Evolutionary conservation across 352 stramenopile species (phyloP).

Genomic region (Globisporangium uncinulatum): DNA sequence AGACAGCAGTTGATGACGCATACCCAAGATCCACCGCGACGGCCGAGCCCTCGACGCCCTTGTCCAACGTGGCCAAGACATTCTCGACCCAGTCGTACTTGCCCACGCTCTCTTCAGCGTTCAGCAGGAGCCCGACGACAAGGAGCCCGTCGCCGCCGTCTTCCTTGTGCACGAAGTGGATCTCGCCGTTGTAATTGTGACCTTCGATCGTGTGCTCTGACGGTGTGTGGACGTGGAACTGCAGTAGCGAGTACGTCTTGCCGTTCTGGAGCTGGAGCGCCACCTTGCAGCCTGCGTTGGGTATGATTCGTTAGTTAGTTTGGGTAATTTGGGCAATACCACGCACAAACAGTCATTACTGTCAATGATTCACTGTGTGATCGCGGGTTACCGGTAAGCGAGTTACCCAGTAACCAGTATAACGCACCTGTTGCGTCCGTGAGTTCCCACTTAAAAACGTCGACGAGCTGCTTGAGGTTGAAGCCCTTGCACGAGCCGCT

Average conservation of each 20-base stretch:
- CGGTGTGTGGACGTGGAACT: conserved; percentile 47
- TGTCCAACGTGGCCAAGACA: conserved; percentile 35
- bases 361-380: background rate
- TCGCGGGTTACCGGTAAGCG: too few relatives aligned
- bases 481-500: conserved; percentile 43
- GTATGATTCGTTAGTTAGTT: background rate
- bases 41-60: conserved; percentile 11
- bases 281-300: conserved; percentile 37
- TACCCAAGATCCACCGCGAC: conserved; percentile 35
- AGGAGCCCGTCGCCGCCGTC: conserved; percentile 20
- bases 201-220: conserved; percentile 44
- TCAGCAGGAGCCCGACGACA: conserved; percentile 37
- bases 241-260: conserved; percentile 39
- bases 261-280: conserved; percentile 35
- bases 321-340: background rate
- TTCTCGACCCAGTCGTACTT: conserved; percentile 44
- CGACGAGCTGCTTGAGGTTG: conserved; percentile 49
- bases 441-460: conserved; percentile 63
- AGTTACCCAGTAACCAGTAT: too few relatives aligned
- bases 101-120: conserved; percentile 21
- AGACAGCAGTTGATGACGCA: background rate
- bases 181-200: conserved; percentile 36
- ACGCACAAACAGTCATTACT: background rate
- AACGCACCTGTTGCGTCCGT: conserved; percentile 25
- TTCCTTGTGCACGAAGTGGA: conserved; percentile 50